Evolutionary conservation across 2,329 filamentous ascomycete genomes (phyloP).

Genomic region (Phaeosphaeria sp.): DNA sequence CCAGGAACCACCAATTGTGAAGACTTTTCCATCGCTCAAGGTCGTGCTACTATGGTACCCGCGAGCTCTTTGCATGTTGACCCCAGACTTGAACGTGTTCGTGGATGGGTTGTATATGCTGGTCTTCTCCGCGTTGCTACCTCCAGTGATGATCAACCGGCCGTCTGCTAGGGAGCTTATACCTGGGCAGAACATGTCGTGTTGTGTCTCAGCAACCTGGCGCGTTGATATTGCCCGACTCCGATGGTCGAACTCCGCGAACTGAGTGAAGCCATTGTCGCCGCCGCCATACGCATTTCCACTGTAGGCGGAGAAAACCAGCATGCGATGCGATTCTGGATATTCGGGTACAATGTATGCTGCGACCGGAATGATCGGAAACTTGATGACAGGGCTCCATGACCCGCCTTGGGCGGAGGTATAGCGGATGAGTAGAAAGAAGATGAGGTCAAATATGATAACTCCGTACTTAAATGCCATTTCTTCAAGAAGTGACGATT

Average conservation of each 20-base stretch:
- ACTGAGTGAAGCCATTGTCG: conserved; percentile 23
- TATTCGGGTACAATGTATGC: conserved; percentile 28
- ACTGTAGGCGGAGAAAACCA: conserved; percentile 26
- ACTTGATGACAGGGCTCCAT: conserved; percentile 22
- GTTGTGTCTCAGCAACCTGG: conserved; percentile 22
- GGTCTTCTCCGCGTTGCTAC: conserved; percentile 22
- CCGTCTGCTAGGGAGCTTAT: conserved; percentile 25
- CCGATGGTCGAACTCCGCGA: conserved; percentile 24
- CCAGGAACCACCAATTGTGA: conserved; percentile 28
- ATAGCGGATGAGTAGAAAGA: neutral
- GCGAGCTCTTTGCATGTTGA: conserved; percentile 22
- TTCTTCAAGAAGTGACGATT: neutral
- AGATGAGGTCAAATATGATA: neutral
- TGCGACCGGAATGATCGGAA: conserved; percentile 29
- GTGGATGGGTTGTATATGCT: conserved; percentile 22
- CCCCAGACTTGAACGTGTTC: conserved; percentile 17
- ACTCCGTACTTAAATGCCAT: neutral
- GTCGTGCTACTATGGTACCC: conserved; percentile 26
- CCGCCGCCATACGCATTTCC: conserved; percentile 19
- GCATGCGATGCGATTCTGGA: conserved; percentile 20
- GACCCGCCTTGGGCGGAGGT: conserved; percentile 14
- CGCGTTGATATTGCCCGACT: conserved; percentile 19
- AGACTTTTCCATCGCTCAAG: conserved; percentile 24
- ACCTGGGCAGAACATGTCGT: conserved; percentile 33
- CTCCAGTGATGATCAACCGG: conserved; percentile 25